Percentiles rank a stretch among this genome's conserved stretches.
Conservation (phyloP, 805 yeast genomes). For the Clavispora santaluciae region DNA sequence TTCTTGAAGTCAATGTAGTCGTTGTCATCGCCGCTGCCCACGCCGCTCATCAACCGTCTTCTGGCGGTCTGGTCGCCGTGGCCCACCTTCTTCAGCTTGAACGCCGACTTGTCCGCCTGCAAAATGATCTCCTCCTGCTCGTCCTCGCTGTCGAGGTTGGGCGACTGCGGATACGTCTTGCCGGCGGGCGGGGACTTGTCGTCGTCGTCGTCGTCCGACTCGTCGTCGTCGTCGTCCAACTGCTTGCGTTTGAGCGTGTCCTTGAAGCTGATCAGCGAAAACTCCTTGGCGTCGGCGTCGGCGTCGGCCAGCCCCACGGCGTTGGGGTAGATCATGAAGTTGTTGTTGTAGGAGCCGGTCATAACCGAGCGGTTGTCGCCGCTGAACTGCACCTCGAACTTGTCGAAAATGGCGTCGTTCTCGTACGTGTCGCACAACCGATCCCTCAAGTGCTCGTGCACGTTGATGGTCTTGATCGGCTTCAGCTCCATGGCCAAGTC, state of each 20-base stretch:
- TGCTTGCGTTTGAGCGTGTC: constrained; percentile 6
- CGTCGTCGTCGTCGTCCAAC: constrained; percentile 25
- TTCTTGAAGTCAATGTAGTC: constrained; percentile 90
- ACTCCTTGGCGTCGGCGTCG: constrained; percentile 1
- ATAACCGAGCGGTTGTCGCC: constrained; percentile 90
- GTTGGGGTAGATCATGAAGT: constrained; percentile 94
- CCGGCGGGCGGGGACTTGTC: constrained; percentile 24
- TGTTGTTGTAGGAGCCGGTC: constrained; percentile 97
- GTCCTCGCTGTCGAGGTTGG: constrained; percentile 25
- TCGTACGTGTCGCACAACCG: constrained; percentile 95
- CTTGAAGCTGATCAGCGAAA: constrained; percentile 7
- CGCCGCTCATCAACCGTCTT: constrained; percentile 47
- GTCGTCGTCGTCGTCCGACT: constrained; percentile 22
- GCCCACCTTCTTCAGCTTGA: constrained; percentile 68
- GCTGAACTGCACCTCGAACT: constrained; percentile 91
- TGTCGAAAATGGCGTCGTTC: constrained; percentile 96
- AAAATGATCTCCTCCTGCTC: constrained; percentile 62
- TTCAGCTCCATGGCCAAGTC: constrained; percentile 95
- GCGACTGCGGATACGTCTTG: constrained; percentile 28
- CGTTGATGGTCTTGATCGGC: constrained; percentile 90
- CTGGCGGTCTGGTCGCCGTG: constrained; percentile 37
- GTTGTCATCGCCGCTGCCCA: constrained; percentile 50
- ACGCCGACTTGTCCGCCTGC: constrained; percentile 97
- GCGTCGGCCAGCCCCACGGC: constrained; percentile 39
- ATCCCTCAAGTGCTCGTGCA: constrained; percentile 92